Percentiles rank a stretch among this genome's conserved stretches.
Conservation (phyloP, 768 basidiomycete species). For the Boletus coccyginus region DNA sequence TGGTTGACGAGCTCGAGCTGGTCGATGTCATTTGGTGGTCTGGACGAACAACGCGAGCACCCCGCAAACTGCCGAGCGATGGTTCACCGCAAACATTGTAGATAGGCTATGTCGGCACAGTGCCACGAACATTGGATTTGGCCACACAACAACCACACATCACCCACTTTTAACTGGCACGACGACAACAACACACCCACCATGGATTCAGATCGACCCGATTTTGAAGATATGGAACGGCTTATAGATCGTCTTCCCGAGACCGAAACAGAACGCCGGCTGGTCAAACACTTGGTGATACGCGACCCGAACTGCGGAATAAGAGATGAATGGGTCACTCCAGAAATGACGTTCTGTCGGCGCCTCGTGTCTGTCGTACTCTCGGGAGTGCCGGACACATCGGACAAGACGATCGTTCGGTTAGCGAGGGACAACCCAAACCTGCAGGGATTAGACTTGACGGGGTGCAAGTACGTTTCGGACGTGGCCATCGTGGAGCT, state of each 20-base stretch:
- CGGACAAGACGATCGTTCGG: conserved; percentile 64
- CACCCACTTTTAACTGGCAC: background rate
- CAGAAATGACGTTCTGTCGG: conserved; percentile 55
- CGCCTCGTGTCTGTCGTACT: conserved; percentile 67
- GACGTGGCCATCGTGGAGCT: conserved; percentile 77
- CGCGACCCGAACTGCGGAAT: conserved; percentile 41
- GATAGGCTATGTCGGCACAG: background rate
- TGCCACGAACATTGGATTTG: background rate
- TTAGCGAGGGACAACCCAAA: conserved; percentile 62
- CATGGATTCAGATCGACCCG: conserved; percentile 23
- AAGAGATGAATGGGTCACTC: conserved; percentile 58
- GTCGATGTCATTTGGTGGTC: conserved; percentile 22
- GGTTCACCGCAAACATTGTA: background rate
- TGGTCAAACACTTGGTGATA: conserved; percentile 59
- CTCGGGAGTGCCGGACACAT: conserved; percentile 62
- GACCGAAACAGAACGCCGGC: conserved; percentile 52
- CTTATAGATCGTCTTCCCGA: conserved; percentile 59
- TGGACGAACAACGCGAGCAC: background rate
- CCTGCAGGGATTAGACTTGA: conserved; percentile 73
- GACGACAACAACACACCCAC: conserved; percentile 1
- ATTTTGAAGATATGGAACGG: conserved; percentile 53
- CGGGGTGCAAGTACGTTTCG: conserved; percentile 70
- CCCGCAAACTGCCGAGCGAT: conserved; percentile 25
- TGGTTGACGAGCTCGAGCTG: conserved; percentile 54
- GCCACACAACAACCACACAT: conserved; percentile 1